phyloP scores from a whole-genome alignment of 352 stramenopile species.

The Vaucheria bursata region DNA sequence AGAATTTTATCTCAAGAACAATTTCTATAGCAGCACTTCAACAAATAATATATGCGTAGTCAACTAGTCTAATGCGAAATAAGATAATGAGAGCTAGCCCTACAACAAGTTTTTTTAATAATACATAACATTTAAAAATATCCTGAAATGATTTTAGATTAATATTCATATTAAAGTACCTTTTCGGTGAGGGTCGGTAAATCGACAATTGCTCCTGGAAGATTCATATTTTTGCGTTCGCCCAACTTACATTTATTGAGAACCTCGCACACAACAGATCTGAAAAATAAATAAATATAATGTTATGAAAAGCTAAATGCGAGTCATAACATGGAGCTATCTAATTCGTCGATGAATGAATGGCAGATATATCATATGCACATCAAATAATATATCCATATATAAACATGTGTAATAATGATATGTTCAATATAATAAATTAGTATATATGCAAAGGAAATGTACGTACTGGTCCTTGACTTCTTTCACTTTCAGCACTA shows the following conservation, averaged over 20 bases:
- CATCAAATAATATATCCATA: too few species aligned
- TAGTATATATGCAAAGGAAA: too few species aligned
- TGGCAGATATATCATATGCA: slow-evolving; percentile 6
- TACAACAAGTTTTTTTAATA: neutral
- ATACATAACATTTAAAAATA: neutral
- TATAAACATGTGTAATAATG: too few species aligned
- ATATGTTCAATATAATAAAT: too few species aligned
- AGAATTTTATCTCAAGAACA: too few species aligned
- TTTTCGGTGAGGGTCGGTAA: slow-evolving; percentile 84
- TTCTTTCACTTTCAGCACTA: slow-evolving; percentile 72
- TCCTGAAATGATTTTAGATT: neutral
- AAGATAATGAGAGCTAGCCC: too few species aligned
- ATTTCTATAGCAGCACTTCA: too few species aligned
- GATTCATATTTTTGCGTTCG: slow-evolving; percentile 91
- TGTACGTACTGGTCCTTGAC: slow-evolving; percentile 65
- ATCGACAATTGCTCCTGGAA: slow-evolving; percentile 78
- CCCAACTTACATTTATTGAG: slow-evolving; percentile 73
- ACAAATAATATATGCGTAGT: too few species aligned
- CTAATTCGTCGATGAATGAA: neutral
- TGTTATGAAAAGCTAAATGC: slow-evolving; percentile 8
- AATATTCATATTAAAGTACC: slow-evolving; percentile 15
- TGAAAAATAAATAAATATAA: slow-evolving; percentile 10
- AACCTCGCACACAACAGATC: slow-evolving; percentile 39
- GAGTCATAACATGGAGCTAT: slow-evolving; percentile 45
- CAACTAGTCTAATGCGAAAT: too few species aligned